Conservation (phyloP, 2,329 filamentous ascomycete genomes). For the Sporothrix euskadiensis region DNA sequence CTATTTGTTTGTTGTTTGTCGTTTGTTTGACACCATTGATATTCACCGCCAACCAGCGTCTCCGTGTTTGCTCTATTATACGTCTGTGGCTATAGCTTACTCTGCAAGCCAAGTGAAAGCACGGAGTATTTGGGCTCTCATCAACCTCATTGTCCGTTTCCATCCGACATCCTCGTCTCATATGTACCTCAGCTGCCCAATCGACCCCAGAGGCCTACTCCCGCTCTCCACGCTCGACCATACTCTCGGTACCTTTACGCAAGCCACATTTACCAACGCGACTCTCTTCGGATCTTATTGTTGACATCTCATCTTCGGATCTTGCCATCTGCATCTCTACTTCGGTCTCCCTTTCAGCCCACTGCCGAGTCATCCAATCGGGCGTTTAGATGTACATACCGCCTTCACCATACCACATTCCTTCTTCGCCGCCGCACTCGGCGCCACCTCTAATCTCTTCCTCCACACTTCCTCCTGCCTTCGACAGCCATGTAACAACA, state of each 20-base stretch:
- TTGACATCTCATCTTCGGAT: background rate
- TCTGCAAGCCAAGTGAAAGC: background rate
- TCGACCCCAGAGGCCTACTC: background rate
- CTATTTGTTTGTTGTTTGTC: background rate
- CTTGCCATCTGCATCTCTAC: background rate
- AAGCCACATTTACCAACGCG: background rate
- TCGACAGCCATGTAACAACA: background rate
- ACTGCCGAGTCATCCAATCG: background rate
- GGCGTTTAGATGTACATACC: slow-evolving; percentile 24
- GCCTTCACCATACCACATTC: background rate
- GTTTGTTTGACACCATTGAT: background rate
- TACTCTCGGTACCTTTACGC: background rate
- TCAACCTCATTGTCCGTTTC: background rate
- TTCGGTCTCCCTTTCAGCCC: background rate
- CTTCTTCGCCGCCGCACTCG: background rate
- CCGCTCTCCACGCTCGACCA: background rate
- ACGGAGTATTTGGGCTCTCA: slow-evolving; percentile 7
- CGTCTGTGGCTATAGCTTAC: background rate
- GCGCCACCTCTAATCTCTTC: background rate
- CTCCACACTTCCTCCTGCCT: background rate
- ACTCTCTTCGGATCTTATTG: background rate
- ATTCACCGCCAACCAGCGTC: slow-evolving; percentile 14
- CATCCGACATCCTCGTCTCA: background rate
- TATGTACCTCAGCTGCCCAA: slow-evolving; percentile 14
- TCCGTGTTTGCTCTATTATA: background rate